A percentile compares a stretch with the other conserved stretches of the same genome.
These are phyloP conservation scores for Physaria fendleri DNA, from an alignment of 345 rosid genomes.

Conservation along the genomic window DNA sequence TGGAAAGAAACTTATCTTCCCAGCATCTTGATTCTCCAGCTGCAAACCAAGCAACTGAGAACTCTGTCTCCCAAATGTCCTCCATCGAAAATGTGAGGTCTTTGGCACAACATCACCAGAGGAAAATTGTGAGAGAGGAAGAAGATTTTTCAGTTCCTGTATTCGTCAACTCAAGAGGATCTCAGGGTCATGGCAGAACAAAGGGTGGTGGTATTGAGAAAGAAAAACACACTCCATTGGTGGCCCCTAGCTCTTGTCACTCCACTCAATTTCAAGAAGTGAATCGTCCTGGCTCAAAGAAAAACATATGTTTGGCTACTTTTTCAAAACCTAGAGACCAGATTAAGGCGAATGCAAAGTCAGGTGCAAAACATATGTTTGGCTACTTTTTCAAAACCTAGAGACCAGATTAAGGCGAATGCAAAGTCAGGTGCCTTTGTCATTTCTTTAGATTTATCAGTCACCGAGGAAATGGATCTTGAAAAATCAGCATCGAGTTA, in stretches of 20 bases:
- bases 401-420: slow-evolving; percentile 29
- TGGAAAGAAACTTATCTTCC: slow-evolving; percentile 33
- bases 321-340: slow-evolving; percentile 14
- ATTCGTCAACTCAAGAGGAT: slow-evolving; percentile 37
- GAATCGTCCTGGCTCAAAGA: neutral
- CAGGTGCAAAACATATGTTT: no score
- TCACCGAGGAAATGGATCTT: slow-evolving; percentile 22
- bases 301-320: neutral
- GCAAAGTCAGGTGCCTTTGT: slow-evolving; percentile 18
- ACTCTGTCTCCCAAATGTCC: slow-evolving; percentile 26
- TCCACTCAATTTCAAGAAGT: neutral
- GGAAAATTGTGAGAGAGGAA: slow-evolving; percentile 44
- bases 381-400: no score
- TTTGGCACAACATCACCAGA: slow-evolving; percentile 31
- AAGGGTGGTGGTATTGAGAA: slow-evolving; percentile 28
- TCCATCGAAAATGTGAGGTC: slow-evolving; percentile 34
- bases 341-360: slow-evolving; percentile 28
- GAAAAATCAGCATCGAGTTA: slow-evolving; percentile 20
- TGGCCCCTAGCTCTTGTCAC: neutral
- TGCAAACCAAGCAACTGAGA: slow-evolving; percentile 31
- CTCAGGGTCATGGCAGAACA: slow-evolving; percentile 20
- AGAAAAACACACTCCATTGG: slow-evolving; percentile 24
- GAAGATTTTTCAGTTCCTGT: slow-evolving; percentile 79
- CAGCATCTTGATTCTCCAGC: slow-evolving; percentile 36
- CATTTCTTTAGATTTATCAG: slow-evolving; percentile 16